Base-by-base conservation (phyloP, 2,329 filamentous ascomycete genomes). In the Fusarium neocosmosporiellum region DNA sequence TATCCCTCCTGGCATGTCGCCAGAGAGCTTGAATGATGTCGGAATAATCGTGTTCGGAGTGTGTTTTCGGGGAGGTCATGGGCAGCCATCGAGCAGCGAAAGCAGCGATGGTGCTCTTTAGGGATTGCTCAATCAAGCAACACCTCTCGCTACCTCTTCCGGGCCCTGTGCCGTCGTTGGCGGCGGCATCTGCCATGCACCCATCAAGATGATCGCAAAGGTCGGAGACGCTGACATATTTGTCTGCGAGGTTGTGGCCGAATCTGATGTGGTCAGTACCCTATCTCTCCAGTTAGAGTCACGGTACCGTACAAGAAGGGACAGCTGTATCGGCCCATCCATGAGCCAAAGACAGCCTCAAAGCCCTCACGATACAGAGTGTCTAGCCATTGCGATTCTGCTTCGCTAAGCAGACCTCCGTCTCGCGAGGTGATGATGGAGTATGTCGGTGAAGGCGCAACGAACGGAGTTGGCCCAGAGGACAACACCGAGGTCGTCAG, bases 241-340 rank as follows among this genome's bases (percentile, higher is more conserved):
- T 79, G 9, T 80, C 77, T 13, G 73, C 77, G 8, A 72, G 66
- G 7, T 58, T 75, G 24, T 77, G 73, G 1, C 72, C 72, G 36
- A 77, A 75, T 22, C 78, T 78, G 29, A 13, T 4, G 22, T 27
- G n/a, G 34, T 75, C 2, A 73, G 63, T 22, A 64, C 55, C 2
- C 4, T 9, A 5, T n/a, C n/a, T n/a, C 59, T 24, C 34, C 36
- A 50, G 37, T 59, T 4, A n/a, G 18, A 22, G 4, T 31, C 31
- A 31, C 57, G 16, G 33, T 43, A 36, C 73, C 82, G 18, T 74
- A 84, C 81, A 82, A 66, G 54, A 84, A 84, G 14, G 83, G 83
- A 67, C 82, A 83, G 62, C 83, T 81, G 50, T 84, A 81, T 65
- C 79, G 79, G 0, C 83, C 82, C 74, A 84, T 78, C 82, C 82